Conservation (phyloP, 2,329 filamentous ascomycete genomes). For the Aspergillus hiratsukae region DNA sequence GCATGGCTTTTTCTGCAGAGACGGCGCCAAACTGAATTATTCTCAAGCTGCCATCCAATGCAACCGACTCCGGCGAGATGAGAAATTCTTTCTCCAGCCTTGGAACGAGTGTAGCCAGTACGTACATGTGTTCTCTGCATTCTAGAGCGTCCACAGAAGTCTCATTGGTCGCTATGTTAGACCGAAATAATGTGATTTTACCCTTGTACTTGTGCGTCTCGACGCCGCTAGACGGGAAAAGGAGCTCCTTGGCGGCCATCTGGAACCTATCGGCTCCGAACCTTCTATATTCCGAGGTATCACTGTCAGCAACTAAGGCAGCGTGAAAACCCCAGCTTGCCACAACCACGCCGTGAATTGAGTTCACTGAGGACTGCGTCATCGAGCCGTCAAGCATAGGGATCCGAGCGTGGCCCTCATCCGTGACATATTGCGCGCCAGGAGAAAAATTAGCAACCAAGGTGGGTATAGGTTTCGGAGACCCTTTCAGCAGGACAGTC, state of each 20-base stretch:
- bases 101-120: constrained; percentile 71
- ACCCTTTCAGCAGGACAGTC: constrained; percentile 58
- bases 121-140: constrained; percentile 62
- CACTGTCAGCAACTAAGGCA: constrained; percentile 82
- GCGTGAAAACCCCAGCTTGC: constrained; percentile 89
- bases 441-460: constrained; percentile 61
- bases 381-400: constrained; percentile 12
- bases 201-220: constrained; percentile 55
- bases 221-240: constrained; percentile 55
- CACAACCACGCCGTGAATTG: constrained; percentile 70
- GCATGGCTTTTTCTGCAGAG: constrained; percentile 63
- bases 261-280: constrained; percentile 75
- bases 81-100: constrained; percentile 76
- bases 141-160: constrained; percentile 30
- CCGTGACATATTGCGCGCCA: constrained; percentile 46
- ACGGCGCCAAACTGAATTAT: constrained; percentile 72
- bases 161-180: constrained; percentile 13
- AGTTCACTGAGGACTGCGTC: constrained; percentile 28
- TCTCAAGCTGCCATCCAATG: constrained; percentile 65
- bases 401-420: constrained; percentile 43
- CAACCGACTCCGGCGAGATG: constrained; percentile 69
- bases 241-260: constrained; percentile 73
- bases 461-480: constrained; percentile 52
- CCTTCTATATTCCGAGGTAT: constrained; percentile 73
- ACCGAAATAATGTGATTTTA: constrained; percentile 43